Conservation (phyloP, 2,329 filamentous ascomycete species). For the Beauveria pseudobassiana region DNA sequence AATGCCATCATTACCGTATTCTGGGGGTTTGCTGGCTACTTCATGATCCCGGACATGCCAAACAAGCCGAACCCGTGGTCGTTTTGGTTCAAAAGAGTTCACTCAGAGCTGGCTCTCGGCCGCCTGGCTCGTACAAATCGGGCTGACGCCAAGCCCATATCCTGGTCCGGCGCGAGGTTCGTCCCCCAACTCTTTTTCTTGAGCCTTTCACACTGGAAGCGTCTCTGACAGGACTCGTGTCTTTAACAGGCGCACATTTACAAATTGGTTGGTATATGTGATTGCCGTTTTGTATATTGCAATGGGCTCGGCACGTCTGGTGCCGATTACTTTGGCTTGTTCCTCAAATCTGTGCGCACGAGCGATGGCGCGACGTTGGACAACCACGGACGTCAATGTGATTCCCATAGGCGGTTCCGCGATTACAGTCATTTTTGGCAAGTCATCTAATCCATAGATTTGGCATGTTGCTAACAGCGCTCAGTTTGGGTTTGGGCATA, state of each 20-base stretch:
- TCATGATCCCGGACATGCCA: conserved; percentile 28
- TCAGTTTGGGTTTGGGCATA: conserved; percentile 47
- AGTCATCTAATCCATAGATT: neutral
- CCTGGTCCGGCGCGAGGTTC: conserved; percentile 18
- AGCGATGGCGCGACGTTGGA: conserved; percentile 21
- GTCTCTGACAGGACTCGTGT: neutral
- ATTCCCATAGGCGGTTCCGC: conserved; percentile 38
- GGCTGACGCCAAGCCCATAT: conserved; percentile 19
- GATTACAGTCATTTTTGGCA: conserved; percentile 32
- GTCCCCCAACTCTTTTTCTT: neutral
- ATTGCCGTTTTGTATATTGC: conserved; percentile 25
- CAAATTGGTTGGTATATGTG: conserved; percentile 23
- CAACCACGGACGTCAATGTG: conserved; percentile 39
- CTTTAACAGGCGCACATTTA: conserved; percentile 17
- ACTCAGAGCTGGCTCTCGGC: conserved; percentile 21
- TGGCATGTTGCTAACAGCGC: neutral
- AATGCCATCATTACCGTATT: conserved; percentile 31
- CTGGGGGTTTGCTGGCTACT: conserved; percentile 25
- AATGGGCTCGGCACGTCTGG: conserved; percentile 25
- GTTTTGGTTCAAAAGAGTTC: conserved; percentile 22
- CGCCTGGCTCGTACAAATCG: conserved; percentile 20
- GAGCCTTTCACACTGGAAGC: neutral
- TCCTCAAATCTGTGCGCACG: conserved; percentile 22
- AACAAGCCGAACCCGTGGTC: conserved; percentile 21
- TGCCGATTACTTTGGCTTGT: conserved; percentile 27